Percentiles rank a stretch among this genome's conserved stretches.
Evolutionary conservation across 805 yeast species (phyloP).

Genomic region (Yamadazyma laniorum): DNA sequence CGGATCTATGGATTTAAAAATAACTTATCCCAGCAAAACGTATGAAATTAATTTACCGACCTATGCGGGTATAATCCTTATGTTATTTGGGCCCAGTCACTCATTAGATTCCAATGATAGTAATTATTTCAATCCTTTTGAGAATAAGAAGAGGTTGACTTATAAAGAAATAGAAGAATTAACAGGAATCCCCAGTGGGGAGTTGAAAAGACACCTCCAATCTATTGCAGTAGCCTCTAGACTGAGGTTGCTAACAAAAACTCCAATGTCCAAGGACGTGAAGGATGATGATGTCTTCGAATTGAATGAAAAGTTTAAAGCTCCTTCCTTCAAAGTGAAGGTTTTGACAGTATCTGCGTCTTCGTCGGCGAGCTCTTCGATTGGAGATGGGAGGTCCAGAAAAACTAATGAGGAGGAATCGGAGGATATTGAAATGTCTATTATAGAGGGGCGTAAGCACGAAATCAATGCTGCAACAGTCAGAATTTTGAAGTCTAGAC

Average conservation of each 20-base stretch:
- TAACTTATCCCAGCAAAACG: slow-evolving; percentile 62
- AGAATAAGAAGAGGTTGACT: slow-evolving; percentile 54
- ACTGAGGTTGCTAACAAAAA: slow-evolving; percentile 69
- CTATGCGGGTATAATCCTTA: slow-evolving; percentile 72
- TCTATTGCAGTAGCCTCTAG: slow-evolving; percentile 84
- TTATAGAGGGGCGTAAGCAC: slow-evolving; percentile 61
- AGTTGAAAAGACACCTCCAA: slow-evolving; percentile 72
- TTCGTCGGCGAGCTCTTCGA: slow-evolving; percentile 2
- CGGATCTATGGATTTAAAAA: slow-evolving; percentile 78
- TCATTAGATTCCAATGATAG: slow-evolving; percentile 25
- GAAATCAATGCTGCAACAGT: slow-evolving; percentile 86
- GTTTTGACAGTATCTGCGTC: slow-evolving; percentile 61
- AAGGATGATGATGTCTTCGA: slow-evolving; percentile 60
- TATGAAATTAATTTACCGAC: slow-evolving; percentile 82
- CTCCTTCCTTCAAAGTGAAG: slow-evolving; percentile 68
- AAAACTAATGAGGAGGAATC: slow-evolving; percentile 46
- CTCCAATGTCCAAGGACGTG: slow-evolving; percentile 73
- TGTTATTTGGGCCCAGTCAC: slow-evolving; percentile 56
- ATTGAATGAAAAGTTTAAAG: slow-evolving; percentile 65
- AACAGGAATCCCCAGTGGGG: slow-evolving; percentile 72
- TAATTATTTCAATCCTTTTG: slow-evolving; percentile 30
- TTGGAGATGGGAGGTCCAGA: slow-evolving; percentile 8
- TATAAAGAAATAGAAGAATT: slow-evolving; percentile 58
- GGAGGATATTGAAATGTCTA: slow-evolving; percentile 50
- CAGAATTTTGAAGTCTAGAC: slow-evolving; percentile 79